Evolutionary conservation across 169 alveolate species (phyloP), one percentile per base, ranked within the genome.

Genomic region (Plasmodium ovale): DNA sequence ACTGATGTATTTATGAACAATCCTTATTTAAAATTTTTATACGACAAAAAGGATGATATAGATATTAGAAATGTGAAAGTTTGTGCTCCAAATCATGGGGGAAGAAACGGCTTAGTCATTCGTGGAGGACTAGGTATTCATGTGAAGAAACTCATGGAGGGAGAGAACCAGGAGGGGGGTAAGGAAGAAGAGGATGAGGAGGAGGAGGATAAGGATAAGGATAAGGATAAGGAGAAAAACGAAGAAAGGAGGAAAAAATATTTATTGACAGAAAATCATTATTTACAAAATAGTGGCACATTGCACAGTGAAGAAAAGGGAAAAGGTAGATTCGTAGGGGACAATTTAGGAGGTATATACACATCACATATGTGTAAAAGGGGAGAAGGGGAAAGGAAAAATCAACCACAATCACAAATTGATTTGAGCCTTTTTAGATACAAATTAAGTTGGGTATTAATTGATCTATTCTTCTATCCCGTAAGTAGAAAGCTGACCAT

Each of bases 1-100:
- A 85, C 91, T 1, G 91, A 85, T 85, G 73, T 85, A 31, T 85
- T 85, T 59, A 85, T 64, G 74, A 85, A 85, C 49, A 85, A 85
- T 23, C 91, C 91, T 0, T 85, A 85, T 56, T 85, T 85, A 64
- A 85, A 85, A 69, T 85, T 85, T 70, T 62, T 85, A 64, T 69
- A 70, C 51, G 87, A 85, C 44, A 64, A 33, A 7, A 85, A 85
- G 47, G 91, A 85, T 42, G 87, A 85, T 7, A 74, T 85, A 25
- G 91, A 85, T 58, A 85, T 85, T 14, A 85, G 58, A 51, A 85
- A 69, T 60, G 87, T 85, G 19, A 67, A 39, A 69, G 69, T 85
- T 27, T 25, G 69, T 0, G 35, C 58, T 29, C 56, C 16, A 7
- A 85, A 70, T 69, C 12, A 47, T 1, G 51, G 5, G 0, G 87